phyloP scores from a whole-genome alignment of 163 green algal genomes.

The Volvox carteri region DNA sequence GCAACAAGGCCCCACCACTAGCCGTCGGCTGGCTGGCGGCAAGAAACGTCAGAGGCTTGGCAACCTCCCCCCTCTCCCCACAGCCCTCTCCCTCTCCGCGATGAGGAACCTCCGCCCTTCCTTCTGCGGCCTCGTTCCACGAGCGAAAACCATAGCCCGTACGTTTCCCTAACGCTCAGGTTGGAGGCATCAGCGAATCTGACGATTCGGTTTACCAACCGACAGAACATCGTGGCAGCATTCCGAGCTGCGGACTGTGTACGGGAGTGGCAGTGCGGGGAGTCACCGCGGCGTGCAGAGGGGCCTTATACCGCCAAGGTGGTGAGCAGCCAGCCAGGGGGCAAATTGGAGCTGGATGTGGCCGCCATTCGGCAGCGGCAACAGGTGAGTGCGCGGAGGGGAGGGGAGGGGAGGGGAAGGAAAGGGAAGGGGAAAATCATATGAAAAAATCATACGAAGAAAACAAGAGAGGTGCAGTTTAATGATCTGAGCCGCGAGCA shows the following conservation, averaged over 20 bases:
- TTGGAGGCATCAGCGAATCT: conserved; percentile 40
- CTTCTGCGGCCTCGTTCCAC: background rate
- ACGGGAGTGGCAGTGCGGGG: conserved; percentile 53
- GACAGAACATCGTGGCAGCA: conserved; percentile 48
- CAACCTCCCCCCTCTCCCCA: no score
- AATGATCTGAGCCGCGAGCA: no score
- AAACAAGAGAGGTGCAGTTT: no score
- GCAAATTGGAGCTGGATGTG: conserved; percentile 62
- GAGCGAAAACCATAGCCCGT: no score
- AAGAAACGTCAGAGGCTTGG: no score
- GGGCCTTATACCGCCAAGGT: conserved; percentile 59
- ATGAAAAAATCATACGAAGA: no score
- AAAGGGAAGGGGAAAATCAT: background rate
- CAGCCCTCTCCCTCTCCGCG: no score
- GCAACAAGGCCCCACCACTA: no score
- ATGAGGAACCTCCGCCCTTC: no score
- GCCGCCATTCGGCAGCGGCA: conserved; percentile 59
- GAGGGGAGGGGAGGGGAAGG: background rate
- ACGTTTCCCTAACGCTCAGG: no score
- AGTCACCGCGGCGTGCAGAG: conserved; percentile 57
- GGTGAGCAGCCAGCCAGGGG: background rate
- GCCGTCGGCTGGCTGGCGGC: no score
- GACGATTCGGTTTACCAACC: conserved; percentile 52
- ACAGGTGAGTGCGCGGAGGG: background rate
- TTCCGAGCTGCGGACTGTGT: conserved; percentile 45